phyloP scores from a whole-genome alignment of 2,329 filamentous ascomycete genomes.

The Nakataea oryzae region DNA sequence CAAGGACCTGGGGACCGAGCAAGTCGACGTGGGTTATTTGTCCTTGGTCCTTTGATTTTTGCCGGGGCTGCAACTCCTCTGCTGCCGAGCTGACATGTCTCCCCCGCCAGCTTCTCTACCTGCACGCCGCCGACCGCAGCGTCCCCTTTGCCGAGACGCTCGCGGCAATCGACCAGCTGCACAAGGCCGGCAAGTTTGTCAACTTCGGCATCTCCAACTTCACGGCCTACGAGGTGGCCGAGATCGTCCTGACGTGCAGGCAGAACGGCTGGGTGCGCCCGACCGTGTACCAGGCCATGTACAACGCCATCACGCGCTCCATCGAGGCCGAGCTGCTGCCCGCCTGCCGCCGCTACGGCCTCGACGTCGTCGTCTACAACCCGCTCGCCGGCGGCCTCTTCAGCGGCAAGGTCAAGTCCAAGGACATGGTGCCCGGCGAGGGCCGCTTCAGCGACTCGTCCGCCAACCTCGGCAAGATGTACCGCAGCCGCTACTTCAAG shows the following conservation, averaged over 20 bases:
- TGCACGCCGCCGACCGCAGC: conserved; percentile 8
- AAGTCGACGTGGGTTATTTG: conserved; percentile 42
- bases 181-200: conserved; percentile 80
- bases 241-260: conserved; percentile 70
- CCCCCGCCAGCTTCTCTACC: background rate
- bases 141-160: conserved; percentile 60
- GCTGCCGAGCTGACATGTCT: background rate
- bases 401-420: conserved; percentile 66
- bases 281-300: conserved; percentile 81
- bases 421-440: conserved; percentile 23
- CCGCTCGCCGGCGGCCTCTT: conserved; percentile 73
- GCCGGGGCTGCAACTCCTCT: no score
- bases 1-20: conserved; percentile 61
- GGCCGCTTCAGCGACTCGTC: conserved; percentile 10
- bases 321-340: conserved; percentile 68
- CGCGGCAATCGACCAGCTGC: conserved; percentile 65
- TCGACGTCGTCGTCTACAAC: conserved; percentile 76
- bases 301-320: conserved; percentile 67
- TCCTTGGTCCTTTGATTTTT: no score
- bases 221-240: conserved; percentile 78
- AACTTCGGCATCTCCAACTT: conserved; percentile 75
- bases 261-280: conserved; percentile 74
- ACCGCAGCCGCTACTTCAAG: conserved; percentile 58
- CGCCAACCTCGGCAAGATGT: conserved; percentile 22
- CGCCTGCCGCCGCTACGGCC: conserved; percentile 62